These are phyloP conservation scores for Alternaria infectoria DNA, from an alignment of 2,329 filamentous ascomycete species.

Conservation along the genomic window DNA sequence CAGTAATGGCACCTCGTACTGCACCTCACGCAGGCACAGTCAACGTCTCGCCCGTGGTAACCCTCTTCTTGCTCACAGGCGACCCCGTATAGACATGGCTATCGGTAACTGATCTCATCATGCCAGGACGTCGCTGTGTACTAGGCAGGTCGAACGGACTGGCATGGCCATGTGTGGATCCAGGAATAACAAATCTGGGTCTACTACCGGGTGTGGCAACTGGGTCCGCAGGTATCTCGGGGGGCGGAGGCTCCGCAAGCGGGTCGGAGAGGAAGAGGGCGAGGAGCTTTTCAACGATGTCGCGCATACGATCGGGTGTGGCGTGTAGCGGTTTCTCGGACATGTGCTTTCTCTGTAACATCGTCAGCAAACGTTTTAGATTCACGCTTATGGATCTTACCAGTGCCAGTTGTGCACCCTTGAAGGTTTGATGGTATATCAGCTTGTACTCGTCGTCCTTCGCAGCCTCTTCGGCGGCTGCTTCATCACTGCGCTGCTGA, in stretches of 20 bases:
- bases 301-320: conserved; percentile 53
- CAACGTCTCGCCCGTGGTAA: not conserved
- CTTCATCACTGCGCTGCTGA: conserved; percentile 24
- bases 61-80: conserved; percentile 30
- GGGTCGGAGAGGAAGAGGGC: conserved; percentile 56
- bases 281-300: conserved; percentile 56
- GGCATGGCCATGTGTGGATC: conserved; percentile 29
- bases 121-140: conserved; percentile 19
- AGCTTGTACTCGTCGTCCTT: conserved; percentile 60
- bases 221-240: conserved; percentile 15
- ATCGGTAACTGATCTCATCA: conserved; percentile 24
- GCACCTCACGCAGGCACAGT: not conserved
- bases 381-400: conserved; percentile 28
- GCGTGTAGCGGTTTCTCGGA: conserved; percentile 43
- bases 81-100: conserved; percentile 29
- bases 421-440: conserved; percentile 60
- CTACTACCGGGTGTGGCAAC: conserved; percentile 40
- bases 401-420: conserved; percentile 57
- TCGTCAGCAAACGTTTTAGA: not conserved
- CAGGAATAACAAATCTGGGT: conserved; percentile 20
- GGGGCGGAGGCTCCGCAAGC: conserved; percentile 32
- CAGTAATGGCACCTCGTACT: not conserved
- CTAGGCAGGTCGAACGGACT: conserved; percentile 46
- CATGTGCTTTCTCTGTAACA: conserved; percentile 48
- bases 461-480: conserved; percentile 36